Evolutionary conservation across 2,329 filamentous ascomycete species (phyloP).

Genomic region (Claviceps sp.): DNA sequence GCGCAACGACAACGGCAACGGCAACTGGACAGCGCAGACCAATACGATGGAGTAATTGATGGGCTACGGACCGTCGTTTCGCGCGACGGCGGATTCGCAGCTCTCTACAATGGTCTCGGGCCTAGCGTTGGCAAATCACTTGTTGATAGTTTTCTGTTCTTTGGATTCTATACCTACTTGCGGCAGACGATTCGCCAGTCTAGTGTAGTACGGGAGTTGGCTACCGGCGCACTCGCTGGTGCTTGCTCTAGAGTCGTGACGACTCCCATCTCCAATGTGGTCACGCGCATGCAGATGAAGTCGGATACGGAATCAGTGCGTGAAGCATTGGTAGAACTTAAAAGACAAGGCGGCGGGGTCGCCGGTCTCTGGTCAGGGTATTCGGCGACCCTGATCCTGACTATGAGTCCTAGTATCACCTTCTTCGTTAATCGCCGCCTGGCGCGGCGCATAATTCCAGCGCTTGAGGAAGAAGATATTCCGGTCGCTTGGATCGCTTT

Average conservation of each 20-base stretch:
- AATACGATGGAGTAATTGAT: conserved; percentile 55
- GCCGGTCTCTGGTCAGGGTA: conserved; percentile 80
- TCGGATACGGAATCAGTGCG: conserved; percentile 29
- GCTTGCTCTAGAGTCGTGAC: conserved; percentile 64
- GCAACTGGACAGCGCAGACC: conserved; percentile 28
- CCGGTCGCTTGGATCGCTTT: conserved; percentile 28
- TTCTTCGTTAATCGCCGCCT: conserved; percentile 70
- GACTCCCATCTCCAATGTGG: conserved; percentile 69
- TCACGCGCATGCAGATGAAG: conserved; percentile 67
- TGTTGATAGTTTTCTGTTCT: conserved; percentile 73
- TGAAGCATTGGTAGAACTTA: conserved; percentile 52
- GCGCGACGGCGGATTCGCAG: conserved; percentile 53
- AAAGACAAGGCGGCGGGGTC: conserved; percentile 50
- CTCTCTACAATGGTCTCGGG: conserved; percentile 55
- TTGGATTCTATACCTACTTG: conserved; percentile 58
- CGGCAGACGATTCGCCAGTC: conserved; percentile 31
- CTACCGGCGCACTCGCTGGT: conserved; percentile 60
- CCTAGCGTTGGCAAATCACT: conserved; percentile 54
- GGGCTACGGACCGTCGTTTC: conserved; percentile 58
- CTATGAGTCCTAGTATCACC: conserved; percentile 75
- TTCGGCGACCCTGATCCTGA: conserved; percentile 64
- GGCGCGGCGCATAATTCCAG: conserved; percentile 42
- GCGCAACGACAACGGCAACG: conserved; percentile 43
- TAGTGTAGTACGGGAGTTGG: conserved; percentile 57
- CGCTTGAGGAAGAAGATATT: conserved; percentile 29